phyloP scores from a whole-genome alignment of 805 yeast genomes.

The Diddensiella transvaalensis region DNA sequence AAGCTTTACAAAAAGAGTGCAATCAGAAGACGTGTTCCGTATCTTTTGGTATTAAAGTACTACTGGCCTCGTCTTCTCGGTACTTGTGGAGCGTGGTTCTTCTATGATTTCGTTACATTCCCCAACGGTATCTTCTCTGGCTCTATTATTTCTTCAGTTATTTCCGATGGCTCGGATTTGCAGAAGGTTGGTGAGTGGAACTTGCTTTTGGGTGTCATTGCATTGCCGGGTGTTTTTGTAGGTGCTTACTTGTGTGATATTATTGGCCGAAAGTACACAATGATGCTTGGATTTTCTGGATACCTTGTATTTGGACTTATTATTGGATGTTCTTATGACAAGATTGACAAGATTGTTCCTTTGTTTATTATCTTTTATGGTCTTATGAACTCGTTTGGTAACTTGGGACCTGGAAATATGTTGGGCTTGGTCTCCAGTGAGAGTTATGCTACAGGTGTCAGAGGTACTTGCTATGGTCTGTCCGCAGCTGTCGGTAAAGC shows the following conservation, averaged over 20 bases:
- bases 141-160: slow-evolving; percentile 55
- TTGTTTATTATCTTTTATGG: slow-evolving; percentile 72
- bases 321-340: slow-evolving; percentile 46
- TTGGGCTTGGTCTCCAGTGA: slow-evolving; percentile 67
- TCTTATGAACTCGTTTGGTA: slow-evolving; percentile 64
- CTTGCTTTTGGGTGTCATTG: slow-evolving; percentile 57
- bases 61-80: slow-evolving; percentile 70
- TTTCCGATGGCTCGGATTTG: slow-evolving; percentile 45
- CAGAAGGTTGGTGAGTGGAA: slow-evolving; percentile 70
- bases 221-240: slow-evolving; percentile 68
- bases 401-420: slow-evolving; percentile 76
- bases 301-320: slow-evolving; percentile 54
- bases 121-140: slow-evolving; percentile 72
- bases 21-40: slow-evolving; percentile 55
- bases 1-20: slow-evolving; percentile 61
- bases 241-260: slow-evolving; percentile 65
- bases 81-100: slow-evolving; percentile 72
- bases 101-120: slow-evolving; percentile 76
- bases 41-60: slow-evolving; percentile 55
- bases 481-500: slow-evolving; percentile 79
- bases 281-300: slow-evolving; percentile 68
- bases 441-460: slow-evolving; percentile 68
- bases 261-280: slow-evolving; percentile 68
- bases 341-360: slow-evolving; percentile 54
- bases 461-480: slow-evolving; percentile 73